Evolutionary conservation across 2,329 filamentous ascomycete genomes (phyloP).

Genomic region (Monilinia vaccinii-corymbosi): DNA sequence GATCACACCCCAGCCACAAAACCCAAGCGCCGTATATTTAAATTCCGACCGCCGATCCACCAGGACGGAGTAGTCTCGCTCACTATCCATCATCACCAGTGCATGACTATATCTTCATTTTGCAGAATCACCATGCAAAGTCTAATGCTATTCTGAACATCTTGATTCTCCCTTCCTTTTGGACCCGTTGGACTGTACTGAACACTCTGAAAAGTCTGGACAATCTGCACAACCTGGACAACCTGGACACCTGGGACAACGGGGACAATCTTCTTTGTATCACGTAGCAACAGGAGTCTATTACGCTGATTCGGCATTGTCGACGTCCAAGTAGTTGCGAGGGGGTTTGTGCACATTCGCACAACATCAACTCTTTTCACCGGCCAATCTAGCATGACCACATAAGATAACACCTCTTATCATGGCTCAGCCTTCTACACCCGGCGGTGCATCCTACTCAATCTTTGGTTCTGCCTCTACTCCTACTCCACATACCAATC

Average conservation of each 20-base stretch:
- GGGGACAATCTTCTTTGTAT: neutral
- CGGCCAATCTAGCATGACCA: slow-evolving; percentile 15
- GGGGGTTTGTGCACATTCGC: slow-evolving; percentile 2
- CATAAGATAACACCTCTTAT: slow-evolving; percentile 9
- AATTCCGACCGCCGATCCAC: neutral
- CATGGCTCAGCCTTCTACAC: slow-evolving; percentile 40
- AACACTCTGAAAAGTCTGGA: too few relatives aligned
- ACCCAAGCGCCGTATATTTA: neutral
- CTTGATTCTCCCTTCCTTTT: neutral
- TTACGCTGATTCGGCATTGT: neutral
- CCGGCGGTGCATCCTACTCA: slow-evolving; percentile 33
- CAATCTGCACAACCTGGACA: neutral
- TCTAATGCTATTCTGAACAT: neutral
- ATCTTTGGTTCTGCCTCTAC: slow-evolving; percentile 38
- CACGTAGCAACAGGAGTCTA: neutral
- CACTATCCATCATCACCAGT: neutral
- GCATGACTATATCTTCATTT: neutral
- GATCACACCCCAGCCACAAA: neutral
- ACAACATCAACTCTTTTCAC: slow-evolving; percentile 1
- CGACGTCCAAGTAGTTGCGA: neutral
- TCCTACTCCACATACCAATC: slow-evolving; percentile 12
- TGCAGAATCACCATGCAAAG: neutral
- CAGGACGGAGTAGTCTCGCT: neutral
- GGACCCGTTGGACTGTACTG: neutral
- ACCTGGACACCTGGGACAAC: neutral